Evolutionary conservation across 352 stramenopile genomes (phyloP), one percentile per base, ranked within the genome.

Genomic region (Bremia lactucae): DNA sequence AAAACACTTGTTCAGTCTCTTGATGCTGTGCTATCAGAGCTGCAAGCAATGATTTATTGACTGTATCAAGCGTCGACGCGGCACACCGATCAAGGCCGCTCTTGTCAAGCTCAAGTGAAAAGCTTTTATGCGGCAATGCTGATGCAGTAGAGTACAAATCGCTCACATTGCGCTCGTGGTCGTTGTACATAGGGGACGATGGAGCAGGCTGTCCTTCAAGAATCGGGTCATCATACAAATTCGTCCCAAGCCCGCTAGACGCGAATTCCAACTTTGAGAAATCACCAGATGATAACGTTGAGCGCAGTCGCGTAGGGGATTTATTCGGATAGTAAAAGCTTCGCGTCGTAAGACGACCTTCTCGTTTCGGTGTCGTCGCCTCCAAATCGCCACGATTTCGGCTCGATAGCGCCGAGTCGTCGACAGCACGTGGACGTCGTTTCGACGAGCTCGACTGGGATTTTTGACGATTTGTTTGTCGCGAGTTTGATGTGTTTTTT

Each of bases 21-120:
- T 65, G 52, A 28, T 72, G 75, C 36, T 68, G 65, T 13, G 34
- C 36, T 45, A 62, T 62, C 6, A 75, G 46, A 22, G 67, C 49
- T 35, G 51, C 49, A 16, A 76, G 35, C 21, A 64, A 42, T 6
- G 42, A 40, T 42, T 72, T 68, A 42, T 58, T 73, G 18, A 38
- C 52, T 21, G 53, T 43, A 40, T 68, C 59, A 20, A 68, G 49
- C n/a, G 46, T 62, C 16, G 57, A 62, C 2, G 36, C 14, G 0
- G 38, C 46, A 31, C 52, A 62, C 3, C 57, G 52, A 43, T 66
- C 46, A 0, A 66, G 22, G 2, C 48, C 43, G 42, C 40, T 46
- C 16, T 55, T 25, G 20, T 46, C 31, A 13, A 49, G 39, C 2
- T 15, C 46, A 38, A 46, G 42, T 24, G 19, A 16, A 16, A 10